These are phyloP conservation scores for Dictyostelium intermedium DNA, from an alignment of 78 protist genomes.

Conservation along the genomic window DNA sequence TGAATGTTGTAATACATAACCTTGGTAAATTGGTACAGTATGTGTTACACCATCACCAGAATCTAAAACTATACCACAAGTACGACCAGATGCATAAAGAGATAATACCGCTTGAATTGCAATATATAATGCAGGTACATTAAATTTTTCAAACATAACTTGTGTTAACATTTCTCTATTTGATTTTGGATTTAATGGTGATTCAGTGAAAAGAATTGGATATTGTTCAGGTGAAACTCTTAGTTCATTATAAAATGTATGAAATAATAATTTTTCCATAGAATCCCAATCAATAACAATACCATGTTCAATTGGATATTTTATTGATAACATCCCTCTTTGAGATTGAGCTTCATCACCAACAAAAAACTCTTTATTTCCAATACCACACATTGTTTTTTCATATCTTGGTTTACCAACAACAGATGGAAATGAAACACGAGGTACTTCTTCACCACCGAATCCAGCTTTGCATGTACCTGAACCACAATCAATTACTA, in stretches of 20 bases:
- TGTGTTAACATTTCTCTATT: constrained; percentile 84
- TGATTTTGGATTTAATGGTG: constrained; percentile 51
- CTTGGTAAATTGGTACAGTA: constrained; percentile 94
- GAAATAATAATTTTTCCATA: background rate
- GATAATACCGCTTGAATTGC: constrained; percentile 92
- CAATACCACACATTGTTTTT: constrained; percentile 88
- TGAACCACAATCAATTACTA: constrained; percentile 94
- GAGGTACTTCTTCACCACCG: constrained; percentile 91
- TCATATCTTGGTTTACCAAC: constrained; percentile 90
- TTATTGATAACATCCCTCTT: background rate
- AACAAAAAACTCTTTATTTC: constrained; percentile 73
- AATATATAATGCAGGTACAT: constrained; percentile 94
- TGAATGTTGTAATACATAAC: constrained; percentile 84
- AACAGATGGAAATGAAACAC: constrained; percentile 25
- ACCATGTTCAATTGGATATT: background rate
- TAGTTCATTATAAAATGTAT: background rate
- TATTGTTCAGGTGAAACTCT: background rate
- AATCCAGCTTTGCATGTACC: constrained; percentile 81
- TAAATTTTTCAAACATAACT: constrained; percentile 95
- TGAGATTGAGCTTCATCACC: constrained; percentile 81
- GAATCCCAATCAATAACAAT: background rate
- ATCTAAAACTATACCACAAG: constrained; percentile 97
- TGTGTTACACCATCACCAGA: constrained; percentile 98
- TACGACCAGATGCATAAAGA: constrained; percentile 94
- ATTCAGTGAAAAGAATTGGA: background rate